Evolutionary conservation across 1,284 basidiomycete species (phyloP).

Genomic region (Ceratobasidium sp.): DNA sequence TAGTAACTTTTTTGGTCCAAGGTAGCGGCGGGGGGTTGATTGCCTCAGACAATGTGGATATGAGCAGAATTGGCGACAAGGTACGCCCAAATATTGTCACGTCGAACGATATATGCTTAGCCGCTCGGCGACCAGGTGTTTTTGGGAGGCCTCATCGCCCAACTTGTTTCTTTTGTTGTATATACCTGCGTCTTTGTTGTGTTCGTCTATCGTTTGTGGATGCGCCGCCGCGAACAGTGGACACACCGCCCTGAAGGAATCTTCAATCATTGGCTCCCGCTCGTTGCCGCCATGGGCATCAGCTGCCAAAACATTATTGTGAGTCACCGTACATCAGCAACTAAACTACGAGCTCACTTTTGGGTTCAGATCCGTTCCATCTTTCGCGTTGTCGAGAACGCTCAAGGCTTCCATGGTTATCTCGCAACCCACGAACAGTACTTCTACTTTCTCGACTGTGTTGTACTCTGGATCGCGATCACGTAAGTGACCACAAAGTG

Average conservation of each 20-base stretch:
- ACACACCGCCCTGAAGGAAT: neutral
- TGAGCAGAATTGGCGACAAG: neutral
- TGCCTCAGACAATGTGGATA: neutral
- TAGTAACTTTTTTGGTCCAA: conserved; percentile 8
- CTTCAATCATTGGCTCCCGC: neutral
- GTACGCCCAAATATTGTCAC: neutral
- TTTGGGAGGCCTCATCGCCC: neutral
- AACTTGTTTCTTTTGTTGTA: neutral
- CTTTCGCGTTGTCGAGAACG: conserved; percentile 5
- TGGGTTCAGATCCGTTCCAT: neutral
- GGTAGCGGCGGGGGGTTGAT: neutral
- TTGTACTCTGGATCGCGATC: neutral
- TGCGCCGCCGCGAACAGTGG: conserved; percentile 31
- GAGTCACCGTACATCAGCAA: neutral
- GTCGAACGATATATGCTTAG: neutral
- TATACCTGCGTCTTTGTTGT: neutral
- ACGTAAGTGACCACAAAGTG: too few species aligned
- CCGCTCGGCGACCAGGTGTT: neutral
- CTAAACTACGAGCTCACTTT: neutral
- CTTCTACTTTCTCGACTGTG: conserved; percentile 18
- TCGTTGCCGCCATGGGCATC: neutral
- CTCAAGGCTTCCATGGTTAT: neutral
- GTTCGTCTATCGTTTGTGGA: neutral
- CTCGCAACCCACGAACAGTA: neutral
- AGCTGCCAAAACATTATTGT: conserved; percentile 8